These are phyloP conservation scores for Kwoniella dendrophila DNA, from an alignment of 768 basidiomycete genomes.

Conservation along the genomic window DNA sequence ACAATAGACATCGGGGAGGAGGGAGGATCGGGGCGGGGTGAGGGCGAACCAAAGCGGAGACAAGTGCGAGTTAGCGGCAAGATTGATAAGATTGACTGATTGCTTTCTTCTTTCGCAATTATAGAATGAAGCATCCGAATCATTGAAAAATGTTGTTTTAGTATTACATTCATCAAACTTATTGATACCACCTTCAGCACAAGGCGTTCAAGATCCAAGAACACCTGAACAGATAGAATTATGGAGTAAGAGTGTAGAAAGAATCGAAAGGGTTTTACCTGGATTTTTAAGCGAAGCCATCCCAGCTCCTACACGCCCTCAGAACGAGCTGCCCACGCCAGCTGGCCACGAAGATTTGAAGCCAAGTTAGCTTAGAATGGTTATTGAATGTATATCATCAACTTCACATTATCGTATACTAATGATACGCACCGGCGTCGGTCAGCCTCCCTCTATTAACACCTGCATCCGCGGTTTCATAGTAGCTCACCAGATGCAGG, in stretches of 20 bases:
- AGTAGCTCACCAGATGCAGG: no score
- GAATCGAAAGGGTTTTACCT: conserved; percentile 88
- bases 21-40: neutral
- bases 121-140: conserved; percentile 93
- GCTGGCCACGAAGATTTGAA: no score
- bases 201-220: conserved; percentile 22
- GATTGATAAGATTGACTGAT: neutral
- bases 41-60: neutral
- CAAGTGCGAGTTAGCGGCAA: neutral
- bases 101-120: neutral
- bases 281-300: conserved; percentile 67
- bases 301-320: conserved; percentile 7
- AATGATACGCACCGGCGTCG: no score
- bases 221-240: conserved; percentile 57
- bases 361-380: no score
- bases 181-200: conserved; percentile 66
- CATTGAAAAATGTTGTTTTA: conserved; percentile 90
- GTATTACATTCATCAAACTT: conserved; percentile 91
- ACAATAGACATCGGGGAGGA: neutral
- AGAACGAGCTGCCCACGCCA: no score
- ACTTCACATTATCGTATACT: no score
- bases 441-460: no score
- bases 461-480: no score
- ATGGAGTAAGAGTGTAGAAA: conserved; percentile 82
- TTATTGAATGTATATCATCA: no score